Base-by-base conservation (phyloP, 2,329 filamentous ascomycete species). In the Leptographium lundbergii region DNA sequence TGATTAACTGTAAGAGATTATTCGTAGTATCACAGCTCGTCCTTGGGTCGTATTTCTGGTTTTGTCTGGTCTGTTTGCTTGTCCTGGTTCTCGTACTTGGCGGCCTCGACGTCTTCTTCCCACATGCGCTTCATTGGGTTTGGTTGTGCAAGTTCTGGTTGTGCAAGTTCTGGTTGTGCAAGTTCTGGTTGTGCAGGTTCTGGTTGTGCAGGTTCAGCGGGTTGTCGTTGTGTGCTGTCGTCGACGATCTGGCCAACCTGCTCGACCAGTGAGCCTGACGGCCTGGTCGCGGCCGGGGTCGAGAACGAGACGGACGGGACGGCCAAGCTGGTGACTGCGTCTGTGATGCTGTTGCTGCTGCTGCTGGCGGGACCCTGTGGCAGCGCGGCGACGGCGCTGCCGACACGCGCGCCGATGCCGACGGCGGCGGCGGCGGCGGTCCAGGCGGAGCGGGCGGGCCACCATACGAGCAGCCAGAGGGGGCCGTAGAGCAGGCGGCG, bases 401-500 rank as follows among this genome's bases (percentile, higher is more conserved):
- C 71, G 3, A 63, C 63, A 3, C 63, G 77, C 77, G n/a, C 54
- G 75, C 17, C 80, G 19, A 61, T n/a, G 42, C 59, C 60, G n/a
- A 56, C 25, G 6, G 58, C 59, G 70, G 57, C 81, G 70, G 80
- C 83, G 66, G 86, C 86, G 13, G 86, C 63, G 24, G 88, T 70
- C 66, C 85, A 84, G n/a, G 92, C 66, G 14, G 62, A 60, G n/a
- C 63, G 63, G 56, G 62, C 1, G 1, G 92, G 92, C 60, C 94
- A 75, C 81, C 88, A 92, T 27, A 96, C 72, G 25, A 97, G 76
- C 88, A 90, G 94, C 86, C 89, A 95, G 60, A 89, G 72, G 1
- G 94, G 94, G 0, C 94, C 92, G 74, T 95, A 99, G 9, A 99
- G 69, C 48, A 92, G 77, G 52, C 94, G 78, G 32, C 94, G 78